Evolutionary conservation across 2,329 filamentous ascomycete species (phyloP).

Genomic region (Biscogniauxia marginata): DNA sequence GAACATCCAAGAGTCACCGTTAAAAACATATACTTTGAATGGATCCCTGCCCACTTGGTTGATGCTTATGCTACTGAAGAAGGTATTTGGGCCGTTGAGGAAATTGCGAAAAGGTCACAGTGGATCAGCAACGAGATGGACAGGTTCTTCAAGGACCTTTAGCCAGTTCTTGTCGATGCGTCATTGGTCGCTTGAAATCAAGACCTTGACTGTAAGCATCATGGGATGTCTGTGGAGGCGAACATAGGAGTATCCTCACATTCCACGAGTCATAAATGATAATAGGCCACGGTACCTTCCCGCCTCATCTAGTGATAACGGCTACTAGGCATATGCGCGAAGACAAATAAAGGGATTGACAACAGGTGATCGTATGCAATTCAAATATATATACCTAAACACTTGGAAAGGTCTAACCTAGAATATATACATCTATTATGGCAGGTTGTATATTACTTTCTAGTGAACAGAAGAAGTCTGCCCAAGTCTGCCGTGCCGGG

Average conservation of each 20-base stretch:
- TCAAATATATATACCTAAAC: too few species aligned
- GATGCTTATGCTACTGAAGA: conserved; percentile 56
- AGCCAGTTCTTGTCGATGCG: background rate
- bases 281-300: too few species aligned
- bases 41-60: conserved; percentile 51
- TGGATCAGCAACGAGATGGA: conserved; percentile 37
- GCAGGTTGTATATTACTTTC: background rate
- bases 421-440: background rate
- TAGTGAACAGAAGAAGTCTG: background rate
- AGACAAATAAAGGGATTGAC: too few species aligned
- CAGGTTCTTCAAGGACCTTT: conserved; percentile 42
- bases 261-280: too few species aligned
- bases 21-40: conserved; percentile 60
- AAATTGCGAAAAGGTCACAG: conserved; percentile 41
- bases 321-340: too few species aligned
- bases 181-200: background rate
- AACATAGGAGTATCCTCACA: too few species aligned
- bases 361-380: too few species aligned
- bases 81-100: conserved; percentile 40
- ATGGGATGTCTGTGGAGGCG: too few species aligned
- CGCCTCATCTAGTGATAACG: too few species aligned
- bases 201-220: too few species aligned
- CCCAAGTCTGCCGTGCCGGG: background rate
- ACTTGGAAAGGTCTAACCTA: too few species aligned
- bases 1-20: conserved; percentile 32